These are phyloP conservation scores for Arachnomyces sp. DNA, from an alignment of 2,329 filamentous ascomycete species.

Conservation along the genomic window DNA sequence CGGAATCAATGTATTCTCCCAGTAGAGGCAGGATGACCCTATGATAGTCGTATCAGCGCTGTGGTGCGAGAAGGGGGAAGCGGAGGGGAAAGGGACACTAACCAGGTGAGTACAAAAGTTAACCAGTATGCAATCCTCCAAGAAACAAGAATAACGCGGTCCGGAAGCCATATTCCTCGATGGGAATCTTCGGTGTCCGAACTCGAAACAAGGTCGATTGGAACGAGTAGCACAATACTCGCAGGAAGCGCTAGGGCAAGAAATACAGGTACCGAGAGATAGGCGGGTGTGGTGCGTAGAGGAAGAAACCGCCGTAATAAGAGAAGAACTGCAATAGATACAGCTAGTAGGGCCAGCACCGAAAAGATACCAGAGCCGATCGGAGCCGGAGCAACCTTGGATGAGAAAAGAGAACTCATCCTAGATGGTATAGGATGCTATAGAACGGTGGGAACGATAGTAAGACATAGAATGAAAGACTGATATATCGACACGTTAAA, in stretches of 20 bases:
- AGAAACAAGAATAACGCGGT: conserved; percentile 68
- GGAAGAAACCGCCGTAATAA: conserved; percentile 86
- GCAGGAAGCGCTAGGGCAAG: conserved; percentile 90
- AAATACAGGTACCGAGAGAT: conserved; percentile 86
- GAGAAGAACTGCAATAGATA: conserved; percentile 70
- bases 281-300: conserved; percentile 80
- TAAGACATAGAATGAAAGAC: background rate
- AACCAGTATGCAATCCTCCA: conserved; percentile 98
- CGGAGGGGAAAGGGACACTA: conserved; percentile 19
- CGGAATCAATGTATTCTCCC: conserved; percentile 89
- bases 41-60: conserved; percentile 9
- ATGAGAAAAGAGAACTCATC: no score
- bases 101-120: conserved; percentile 93
- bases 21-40: conserved; percentile 88
- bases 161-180: conserved; percentile 80
- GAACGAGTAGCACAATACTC: conserved; percentile 83
- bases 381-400: conserved; percentile 23
- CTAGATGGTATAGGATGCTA: no score
- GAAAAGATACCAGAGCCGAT: conserved; percentile 76
- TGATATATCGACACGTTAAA: background rate
- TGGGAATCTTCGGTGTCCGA: conserved; percentile 64
- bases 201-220: conserved; percentile 88
- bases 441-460: background rate
- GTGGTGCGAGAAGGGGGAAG: background rate
- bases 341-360: conserved; percentile 60